Percentiles rank a stretch among this genome's conserved stretches.
Evolutionary conservation across 345 rosid genomes (phyloP).

Genomic region (Sonneratia alba): DNA sequence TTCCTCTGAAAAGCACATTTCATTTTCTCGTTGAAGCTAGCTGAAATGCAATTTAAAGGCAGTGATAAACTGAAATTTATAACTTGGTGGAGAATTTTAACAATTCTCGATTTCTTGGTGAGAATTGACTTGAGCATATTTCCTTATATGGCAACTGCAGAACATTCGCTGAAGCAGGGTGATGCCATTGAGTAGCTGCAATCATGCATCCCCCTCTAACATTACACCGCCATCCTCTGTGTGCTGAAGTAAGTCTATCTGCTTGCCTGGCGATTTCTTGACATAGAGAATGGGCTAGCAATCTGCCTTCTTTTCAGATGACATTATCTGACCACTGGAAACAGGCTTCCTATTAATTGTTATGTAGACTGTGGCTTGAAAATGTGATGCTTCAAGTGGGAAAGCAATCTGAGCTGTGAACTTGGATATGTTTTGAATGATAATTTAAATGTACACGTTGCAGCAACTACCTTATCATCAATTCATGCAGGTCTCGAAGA

Average conservation of each 20-base stretch:
- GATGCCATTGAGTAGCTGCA: conserved; percentile 4
- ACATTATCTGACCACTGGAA: background rate
- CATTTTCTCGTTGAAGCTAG: no score
- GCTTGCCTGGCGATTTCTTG: background rate
- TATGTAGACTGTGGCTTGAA: background rate
- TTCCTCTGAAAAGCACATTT: background rate
- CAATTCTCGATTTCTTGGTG: background rate
- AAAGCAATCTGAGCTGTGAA: background rate
- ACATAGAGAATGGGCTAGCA: background rate
- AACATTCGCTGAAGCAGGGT: background rate
- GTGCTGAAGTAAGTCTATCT: conserved; percentile 58
- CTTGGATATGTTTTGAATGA: background rate
- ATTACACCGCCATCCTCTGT: conserved; percentile 85
- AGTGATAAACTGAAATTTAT: background rate
- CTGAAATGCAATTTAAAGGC: background rate
- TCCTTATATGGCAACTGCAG: background rate
- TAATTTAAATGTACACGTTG: background rate
- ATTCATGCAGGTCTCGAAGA: background rate
- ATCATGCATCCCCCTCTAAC: conserved; percentile 95
- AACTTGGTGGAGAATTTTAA: background rate
- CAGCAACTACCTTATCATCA: background rate
- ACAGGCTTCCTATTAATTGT: background rate
- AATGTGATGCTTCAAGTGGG: background rate
- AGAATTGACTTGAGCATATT: background rate
- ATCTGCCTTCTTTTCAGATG: background rate